Evolutionary conservation across 768 basidiomycete genomes (phyloP).

Genomic region (Pleurotus giganteus): DNA sequence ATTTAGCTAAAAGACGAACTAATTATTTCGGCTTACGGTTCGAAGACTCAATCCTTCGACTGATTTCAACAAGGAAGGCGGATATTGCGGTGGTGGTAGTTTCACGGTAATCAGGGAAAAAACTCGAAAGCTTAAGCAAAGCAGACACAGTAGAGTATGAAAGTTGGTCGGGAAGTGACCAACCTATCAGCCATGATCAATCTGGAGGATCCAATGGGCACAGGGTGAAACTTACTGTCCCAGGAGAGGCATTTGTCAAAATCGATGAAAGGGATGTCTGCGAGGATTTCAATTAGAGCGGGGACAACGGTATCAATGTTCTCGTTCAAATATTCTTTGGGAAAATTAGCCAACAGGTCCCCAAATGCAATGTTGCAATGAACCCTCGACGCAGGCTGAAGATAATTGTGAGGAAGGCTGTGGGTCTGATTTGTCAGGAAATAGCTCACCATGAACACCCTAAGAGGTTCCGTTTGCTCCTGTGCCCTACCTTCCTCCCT

Average conservation of each 20-base stretch:
- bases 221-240: conserved; percentile 54
- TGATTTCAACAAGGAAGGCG: conserved; percentile 54
- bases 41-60: conserved; percentile 51
- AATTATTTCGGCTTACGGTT: conserved; percentile 42
- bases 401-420: neutral
- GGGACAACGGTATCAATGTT: conserved; percentile 54
- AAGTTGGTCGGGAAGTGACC: conserved; percentile 85
- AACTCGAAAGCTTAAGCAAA: conserved; percentile 61
- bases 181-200: conserved; percentile 48
- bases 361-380: conserved; percentile 86
- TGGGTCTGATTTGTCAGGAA: neutral
- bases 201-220: neutral
- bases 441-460: conserved; percentile 59
- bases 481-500: conserved; percentile 27
- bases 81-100: conserved; percentile 59
- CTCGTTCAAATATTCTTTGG: conserved; percentile 48
- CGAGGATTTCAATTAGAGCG: conserved; percentile 63
- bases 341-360: conserved; percentile 67
- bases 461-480: conserved; percentile 22
- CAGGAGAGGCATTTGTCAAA: conserved; percentile 79
- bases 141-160: conserved; percentile 78
- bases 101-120: conserved; percentile 46
- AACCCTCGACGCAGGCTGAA: conserved; percentile 64
- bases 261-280: conserved; percentile 71
- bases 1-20: neutral